A percentile compares a stretch with the other conserved stretches of the same genome.
These are phyloP conservation scores for Colletotrichum musicola DNA, from an alignment of 2,329 filamentous ascomycete genomes.

Conservation along the genomic window DNA sequence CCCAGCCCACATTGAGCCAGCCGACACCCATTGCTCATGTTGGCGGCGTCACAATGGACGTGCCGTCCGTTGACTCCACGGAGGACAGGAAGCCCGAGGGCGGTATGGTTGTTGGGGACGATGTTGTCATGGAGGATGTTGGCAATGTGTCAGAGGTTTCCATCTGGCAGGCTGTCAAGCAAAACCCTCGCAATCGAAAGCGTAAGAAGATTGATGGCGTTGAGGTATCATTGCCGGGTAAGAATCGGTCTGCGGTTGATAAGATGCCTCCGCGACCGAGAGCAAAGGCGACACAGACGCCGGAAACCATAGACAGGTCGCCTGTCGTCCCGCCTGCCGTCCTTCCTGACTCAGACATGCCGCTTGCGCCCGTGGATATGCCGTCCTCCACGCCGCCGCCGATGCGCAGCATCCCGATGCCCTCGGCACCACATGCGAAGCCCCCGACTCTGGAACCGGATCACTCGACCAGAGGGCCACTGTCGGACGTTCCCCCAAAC, in stretches of 20 bases:
- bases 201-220: constrained; percentile 60
- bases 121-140: too few relatives aligned
- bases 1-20: too few relatives aligned
- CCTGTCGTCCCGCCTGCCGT: constrained; percentile 23
- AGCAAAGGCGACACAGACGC: not conserved
- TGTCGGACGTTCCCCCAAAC: constrained; percentile 25
- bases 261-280: constrained; percentile 44
- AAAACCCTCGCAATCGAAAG: constrained; percentile 60
- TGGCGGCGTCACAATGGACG: too few relatives aligned
- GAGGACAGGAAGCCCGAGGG: too few relatives aligned
- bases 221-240: constrained; percentile 38
- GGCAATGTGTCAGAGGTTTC: constrained; percentile 45
- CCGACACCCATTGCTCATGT: too few relatives aligned
- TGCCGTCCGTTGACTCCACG: too few relatives aligned
- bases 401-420: not conserved
- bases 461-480: constrained; percentile 16
- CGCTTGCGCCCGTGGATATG: constrained; percentile 13
- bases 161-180: constrained; percentile 66
- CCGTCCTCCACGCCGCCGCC: constrained; percentile 13
- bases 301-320: constrained; percentile 13
- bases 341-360: constrained; percentile 19
- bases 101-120: too few relatives aligned
- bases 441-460: constrained; percentile 24
- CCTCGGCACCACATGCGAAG: constrained; percentile 8
- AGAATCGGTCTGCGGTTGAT: constrained; percentile 1